Percentiles rank a stretch among this genome's conserved stretches.
Conservation (phyloP, 805 yeast species). For the Ogataea thermomethanolica region DNA sequence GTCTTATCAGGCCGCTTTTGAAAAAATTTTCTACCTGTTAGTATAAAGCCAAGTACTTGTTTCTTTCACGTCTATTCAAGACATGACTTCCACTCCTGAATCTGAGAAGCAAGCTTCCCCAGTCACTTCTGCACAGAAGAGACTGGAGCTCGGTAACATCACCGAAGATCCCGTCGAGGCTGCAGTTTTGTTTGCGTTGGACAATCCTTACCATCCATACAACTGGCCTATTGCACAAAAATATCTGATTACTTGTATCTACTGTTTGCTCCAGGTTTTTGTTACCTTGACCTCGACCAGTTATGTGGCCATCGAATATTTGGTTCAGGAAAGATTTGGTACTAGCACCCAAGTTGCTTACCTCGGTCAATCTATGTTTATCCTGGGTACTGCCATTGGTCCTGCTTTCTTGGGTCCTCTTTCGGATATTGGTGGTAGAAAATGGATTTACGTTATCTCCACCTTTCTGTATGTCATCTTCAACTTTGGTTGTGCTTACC, state of each 20-base stretch:
- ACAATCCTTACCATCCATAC: slow-evolving; percentile 33
- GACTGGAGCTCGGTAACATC: slow-evolving; percentile 23
- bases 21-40: neutral
- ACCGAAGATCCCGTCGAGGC: slow-evolving; percentile 30
- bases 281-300: slow-evolving; percentile 34
- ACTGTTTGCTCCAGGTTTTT: slow-evolving; percentile 30
- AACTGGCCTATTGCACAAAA: slow-evolving; percentile 30
- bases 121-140: slow-evolving; percentile 19
- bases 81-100: neutral
- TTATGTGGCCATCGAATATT: slow-evolving; percentile 31
- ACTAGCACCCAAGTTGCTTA: slow-evolving; percentile 33
- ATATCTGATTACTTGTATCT: slow-evolving; percentile 24
- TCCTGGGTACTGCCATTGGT: slow-evolving; percentile 36
- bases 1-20: slow-evolving; percentile 2
- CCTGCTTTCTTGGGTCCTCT: slow-evolving; percentile 36
- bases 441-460: slow-evolving; percentile 35
- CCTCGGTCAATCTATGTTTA: slow-evolving; percentile 35
- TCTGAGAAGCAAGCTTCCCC: slow-evolving; percentile 11
- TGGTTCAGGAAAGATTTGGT: slow-evolving; percentile 27
- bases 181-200: slow-evolving; percentile 24
- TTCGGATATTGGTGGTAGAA: slow-evolving; percentile 36
- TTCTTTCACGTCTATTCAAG: slow-evolving; percentile 4
- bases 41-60: slow-evolving; percentile 1
- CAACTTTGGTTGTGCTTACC: slow-evolving; percentile 36
- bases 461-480: slow-evolving; percentile 28